Percentiles rank a stretch among this genome's conserved stretches.
Conservation (phyloP, 1,139 yeast species). For the Kodamaea plutei region DNA sequence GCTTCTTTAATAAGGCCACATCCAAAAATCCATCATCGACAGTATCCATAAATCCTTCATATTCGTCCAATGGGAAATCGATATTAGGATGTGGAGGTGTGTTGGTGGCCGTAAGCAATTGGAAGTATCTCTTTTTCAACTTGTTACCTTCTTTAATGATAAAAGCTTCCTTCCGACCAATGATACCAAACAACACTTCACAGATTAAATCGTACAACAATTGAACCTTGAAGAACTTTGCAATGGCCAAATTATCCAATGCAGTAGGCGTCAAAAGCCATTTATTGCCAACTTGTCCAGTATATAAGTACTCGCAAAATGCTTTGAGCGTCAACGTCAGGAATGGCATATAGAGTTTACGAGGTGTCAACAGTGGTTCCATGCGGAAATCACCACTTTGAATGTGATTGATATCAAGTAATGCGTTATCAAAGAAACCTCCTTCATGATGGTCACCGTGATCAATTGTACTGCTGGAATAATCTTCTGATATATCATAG, state of each 20-base stretch:
- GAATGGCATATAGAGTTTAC: slow-evolving; percentile 66
- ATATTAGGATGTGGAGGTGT: slow-evolving; percentile 20
- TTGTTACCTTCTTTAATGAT: slow-evolving; percentile 41
- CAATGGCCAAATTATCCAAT: slow-evolving; percentile 56
- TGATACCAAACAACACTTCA: slow-evolving; percentile 64
- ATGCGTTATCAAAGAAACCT: slow-evolving; percentile 25
- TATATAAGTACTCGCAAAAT: slow-evolving; percentile 66
- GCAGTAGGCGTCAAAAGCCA: slow-evolving; percentile 68
- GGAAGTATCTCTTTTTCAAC: slow-evolving; percentile 28
- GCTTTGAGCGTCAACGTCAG: slow-evolving; percentile 58
- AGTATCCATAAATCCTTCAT: slow-evolving; percentile 43
- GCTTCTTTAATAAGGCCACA: slow-evolving; percentile 46
- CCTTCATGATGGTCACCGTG: slow-evolving; percentile 1
- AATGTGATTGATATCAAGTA: slow-evolving; percentile 35
- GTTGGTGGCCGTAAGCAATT: slow-evolving; percentile 22
- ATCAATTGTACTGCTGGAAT: background rate
- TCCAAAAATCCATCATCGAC: slow-evolving; percentile 65
- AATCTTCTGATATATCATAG: slow-evolving; percentile 4
- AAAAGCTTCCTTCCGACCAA: slow-evolving; percentile 59
- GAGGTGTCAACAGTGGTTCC: slow-evolving; percentile 63
- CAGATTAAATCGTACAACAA: slow-evolving; percentile 61
- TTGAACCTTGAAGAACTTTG: slow-evolving; percentile 65
- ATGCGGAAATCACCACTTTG: slow-evolving; percentile 32
- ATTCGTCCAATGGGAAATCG: slow-evolving; percentile 41
- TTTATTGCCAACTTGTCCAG: slow-evolving; percentile 73